Evolutionary conservation across 2,329 filamentous ascomycete genomes (phyloP).

Genomic region (Verticillium dahliae): DNA sequence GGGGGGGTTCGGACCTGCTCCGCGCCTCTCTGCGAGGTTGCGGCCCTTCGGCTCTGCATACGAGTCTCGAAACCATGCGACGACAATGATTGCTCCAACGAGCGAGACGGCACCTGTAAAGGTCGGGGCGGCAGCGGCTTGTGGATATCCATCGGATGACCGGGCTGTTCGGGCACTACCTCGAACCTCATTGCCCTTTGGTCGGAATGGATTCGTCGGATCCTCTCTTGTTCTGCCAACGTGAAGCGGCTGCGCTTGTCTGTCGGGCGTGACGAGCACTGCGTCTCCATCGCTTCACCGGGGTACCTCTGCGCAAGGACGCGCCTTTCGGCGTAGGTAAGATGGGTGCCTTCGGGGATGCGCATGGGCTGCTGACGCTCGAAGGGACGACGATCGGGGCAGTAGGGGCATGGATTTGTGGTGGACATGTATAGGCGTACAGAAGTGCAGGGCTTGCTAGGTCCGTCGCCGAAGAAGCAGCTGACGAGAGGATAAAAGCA

Average conservation of each 20-base stretch:
- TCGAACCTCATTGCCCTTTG: neutral
- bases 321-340: neutral
- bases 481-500: constrained; percentile 2
- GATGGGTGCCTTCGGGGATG: neutral
- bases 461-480: constrained; percentile 6
- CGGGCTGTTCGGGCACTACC: neutral
- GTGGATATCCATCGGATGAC: neutral
- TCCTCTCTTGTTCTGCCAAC: neutral
- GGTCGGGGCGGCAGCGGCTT: neutral
- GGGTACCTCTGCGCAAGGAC: neutral
- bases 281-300: neutral
- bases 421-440: neutral
- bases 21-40: neutral
- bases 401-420: constrained; percentile 1
- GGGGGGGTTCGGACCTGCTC: neutral
- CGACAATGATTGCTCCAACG: neutral
- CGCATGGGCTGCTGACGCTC: neutral
- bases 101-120: neutral
- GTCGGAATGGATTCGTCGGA: neutral
- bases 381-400: neutral
- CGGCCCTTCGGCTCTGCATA: neutral
- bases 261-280: neutral
- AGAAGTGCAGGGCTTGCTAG: constrained; percentile 2
- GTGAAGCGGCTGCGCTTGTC: neutral
- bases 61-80: neutral